These are phyloP conservation scores for Rehmannia glutinosa DNA, from an alignment of 257 asterid genomes.

Conservation along the genomic window DNA sequence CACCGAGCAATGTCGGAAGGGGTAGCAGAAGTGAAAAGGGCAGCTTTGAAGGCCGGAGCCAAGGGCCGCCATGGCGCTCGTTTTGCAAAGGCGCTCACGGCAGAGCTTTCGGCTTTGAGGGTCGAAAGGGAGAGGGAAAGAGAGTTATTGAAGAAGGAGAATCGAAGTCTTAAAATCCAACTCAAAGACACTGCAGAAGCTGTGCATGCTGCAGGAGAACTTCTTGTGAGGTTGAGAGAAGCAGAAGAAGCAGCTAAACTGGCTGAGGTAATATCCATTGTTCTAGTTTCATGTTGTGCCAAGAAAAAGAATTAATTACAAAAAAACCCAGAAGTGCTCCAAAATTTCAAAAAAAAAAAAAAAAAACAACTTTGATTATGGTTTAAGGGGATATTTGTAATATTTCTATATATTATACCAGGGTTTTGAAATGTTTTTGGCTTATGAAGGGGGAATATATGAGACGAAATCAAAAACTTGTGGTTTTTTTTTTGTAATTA, in stretches of 20 bases:
- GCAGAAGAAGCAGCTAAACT: slow-evolving; percentile 79
- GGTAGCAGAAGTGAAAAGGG: slow-evolving; percentile 78
- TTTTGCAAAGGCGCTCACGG: slow-evolving; percentile 72
- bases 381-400: no score
- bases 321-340: no score
- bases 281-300: neutral
- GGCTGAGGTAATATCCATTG: slow-evolving; percentile 56
- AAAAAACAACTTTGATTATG: no score
- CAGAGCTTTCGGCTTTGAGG: slow-evolving; percentile 89
- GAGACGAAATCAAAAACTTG: no score
- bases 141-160: slow-evolving; percentile 72
- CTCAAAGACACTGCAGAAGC: slow-evolving; percentile 98
- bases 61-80: slow-evolving; percentile 83
- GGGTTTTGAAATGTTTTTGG: no score
- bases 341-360: no score
- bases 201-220: slow-evolving; percentile 96
- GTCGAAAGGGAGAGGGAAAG: slow-evolving; percentile 82
- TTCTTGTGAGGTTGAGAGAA: slow-evolving; percentile 84
- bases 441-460: no score
- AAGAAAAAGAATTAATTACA: no score
- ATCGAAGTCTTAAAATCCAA: slow-evolving; percentile 59
- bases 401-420: no score
- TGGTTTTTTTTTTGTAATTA: neutral
- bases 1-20: slow-evolving; percentile 75
- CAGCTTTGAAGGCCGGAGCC: slow-evolving; percentile 88